Conservation (phyloP, 305 asterid genomes). For the Fraxinus ornus region DNA sequence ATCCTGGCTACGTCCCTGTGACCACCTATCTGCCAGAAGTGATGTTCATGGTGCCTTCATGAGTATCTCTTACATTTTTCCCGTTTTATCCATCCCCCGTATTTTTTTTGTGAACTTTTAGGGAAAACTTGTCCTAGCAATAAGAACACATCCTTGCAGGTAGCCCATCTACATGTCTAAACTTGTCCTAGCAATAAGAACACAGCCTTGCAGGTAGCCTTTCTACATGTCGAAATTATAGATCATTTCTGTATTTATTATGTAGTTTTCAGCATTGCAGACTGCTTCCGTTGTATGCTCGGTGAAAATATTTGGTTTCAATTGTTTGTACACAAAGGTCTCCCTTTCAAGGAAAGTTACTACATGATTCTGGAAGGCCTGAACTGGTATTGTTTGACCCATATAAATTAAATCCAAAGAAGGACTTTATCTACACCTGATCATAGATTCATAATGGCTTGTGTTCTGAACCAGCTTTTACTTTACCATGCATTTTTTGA, state of each 20-base stretch:
- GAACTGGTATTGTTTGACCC: background rate
- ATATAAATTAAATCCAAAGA: background rate
- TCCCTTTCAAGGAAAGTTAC: conserved; percentile 7
- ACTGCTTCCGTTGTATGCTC: background rate
- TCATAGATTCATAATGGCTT: background rate
- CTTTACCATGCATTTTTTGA: background rate
- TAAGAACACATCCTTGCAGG: background rate
- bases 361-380: conserved; percentile 12
- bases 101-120: background rate
- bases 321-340: conserved; percentile 9
- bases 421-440: background rate
- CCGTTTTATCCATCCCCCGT: background rate
- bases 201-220: conserved; percentile 14
- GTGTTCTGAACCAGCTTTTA: background rate
- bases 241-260: background rate
- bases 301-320: background rate
- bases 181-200: too few relatives aligned
- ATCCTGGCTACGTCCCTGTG: too few relatives aligned
- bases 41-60: conserved; percentile 1
- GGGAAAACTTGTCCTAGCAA: background rate
- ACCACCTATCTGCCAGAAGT: conserved; percentile 18
- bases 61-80: background rate
- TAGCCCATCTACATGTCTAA: too few relatives aligned
- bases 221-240: conserved; percentile 1
- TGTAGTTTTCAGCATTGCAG: background rate